Evolutionary conservation across 179 eudicot genomes (phyloP), one percentile per base, ranked within the genome.

Genomic region (Amaranthus tricolor): DNA sequence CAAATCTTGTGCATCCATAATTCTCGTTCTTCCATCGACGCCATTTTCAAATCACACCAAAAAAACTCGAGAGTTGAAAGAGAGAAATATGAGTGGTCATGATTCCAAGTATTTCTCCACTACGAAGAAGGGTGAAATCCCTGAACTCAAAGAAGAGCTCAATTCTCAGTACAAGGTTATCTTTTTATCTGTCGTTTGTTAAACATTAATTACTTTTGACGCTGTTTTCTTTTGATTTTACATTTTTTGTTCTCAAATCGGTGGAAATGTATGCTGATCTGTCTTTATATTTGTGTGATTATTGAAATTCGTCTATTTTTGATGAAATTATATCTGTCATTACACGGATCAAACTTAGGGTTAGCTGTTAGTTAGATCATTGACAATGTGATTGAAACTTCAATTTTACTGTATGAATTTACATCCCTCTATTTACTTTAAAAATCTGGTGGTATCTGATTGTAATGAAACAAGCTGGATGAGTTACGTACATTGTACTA

Each of bases 51-150:
- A 76, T 76, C 73, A 68, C 78, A 57, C 15, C 43, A 3, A 45
- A 52, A 58, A 11, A 9, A 13, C 6, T 5, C 0, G 62, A 45
- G 70, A 55, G 54, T 11, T 52, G 44, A 14, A 49, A 73, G 9
- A 6, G 47, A 70, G 9, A 11, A 62, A 64, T 70, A 95, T 93
- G 98, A 94, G 98, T 77, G 99, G 99, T 5, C 99, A 95, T 87
- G 99, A 95, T 86, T 95, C 99, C 74, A 95, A 95, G 83, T 95
- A 95, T 85, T 95, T 95, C 91, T 95, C 99, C 64, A 95, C 99
- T 65, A 95, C 99, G 51, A 95, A 93, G 82, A 95, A 95, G 88
- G 99, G 99, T 4, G 99, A 95, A 86, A 95, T 95, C 81, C 99
- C 99, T 57, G 99, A 95, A 81, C 97, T 95, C 82, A 95, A 95